Evolutionary conservation across 2,329 filamentous ascomycete species (phyloP), one percentile per base, ranked within the genome.

Genomic region (Pestalotiopsis fici): DNA sequence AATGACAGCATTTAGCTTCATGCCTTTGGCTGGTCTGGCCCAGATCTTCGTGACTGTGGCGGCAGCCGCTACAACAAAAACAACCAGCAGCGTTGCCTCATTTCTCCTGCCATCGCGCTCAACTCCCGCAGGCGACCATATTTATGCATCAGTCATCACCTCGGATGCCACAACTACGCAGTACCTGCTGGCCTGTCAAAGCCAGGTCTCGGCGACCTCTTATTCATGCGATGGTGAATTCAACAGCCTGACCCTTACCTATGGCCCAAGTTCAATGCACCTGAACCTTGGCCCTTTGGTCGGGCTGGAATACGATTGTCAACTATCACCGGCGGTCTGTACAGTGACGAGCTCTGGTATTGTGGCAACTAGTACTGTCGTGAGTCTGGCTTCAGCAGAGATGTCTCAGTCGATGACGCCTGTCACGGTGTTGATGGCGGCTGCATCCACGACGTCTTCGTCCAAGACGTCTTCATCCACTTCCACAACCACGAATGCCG

Each of bases 341-440:
- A 64, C 61, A 18, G 23, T 47, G 23, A 64, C 61, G 9, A 64
- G 61, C 28, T 67, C 59, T 18, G 65, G 65, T 6, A 64, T 64
- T 25, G 65, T 64, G 60, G 61, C 65, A n/a, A 63, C 59, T 18
- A 59, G 59, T 35, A 59, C 61, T n/a, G 37, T 67, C 23, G 59
- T 59, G 9, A 60, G 31, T 13, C 31, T 54, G 15, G 50, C 55
- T 2, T 23, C 59, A 23, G 21, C 25, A 9, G 61, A 54, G 47
- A 64, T 23, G 15, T 67, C 70, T 6, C 68, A 68, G 37, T 72
- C 68, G 55, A 71, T 70, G 13, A 71, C 69, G 15, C 69, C 70
- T 12, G 70, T 64, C 23, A 70, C 69, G n/a, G 70, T 73, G 67
- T 70, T 73, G 2, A 69, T 70, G 4, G 70, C 64, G 27, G 47